These are phyloP conservation scores for Pythium rhizo-oryzae DNA, from an alignment of 352 stramenopile species.

Conservation along the genomic window DNA sequence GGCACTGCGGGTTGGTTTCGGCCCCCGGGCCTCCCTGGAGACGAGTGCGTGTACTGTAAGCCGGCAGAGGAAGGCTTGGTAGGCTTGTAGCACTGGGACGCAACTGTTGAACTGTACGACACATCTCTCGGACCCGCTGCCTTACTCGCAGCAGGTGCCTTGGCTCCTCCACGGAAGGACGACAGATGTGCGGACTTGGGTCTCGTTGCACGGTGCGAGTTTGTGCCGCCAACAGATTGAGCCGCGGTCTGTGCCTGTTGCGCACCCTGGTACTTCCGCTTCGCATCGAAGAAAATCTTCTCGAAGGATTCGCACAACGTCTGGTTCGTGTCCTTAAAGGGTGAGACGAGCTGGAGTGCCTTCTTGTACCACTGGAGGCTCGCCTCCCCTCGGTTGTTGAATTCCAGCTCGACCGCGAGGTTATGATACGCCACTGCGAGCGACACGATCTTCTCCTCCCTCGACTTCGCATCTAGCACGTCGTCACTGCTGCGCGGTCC, in stretches of 20 bases:
- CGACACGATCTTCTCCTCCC: slow-evolving; percentile 78
- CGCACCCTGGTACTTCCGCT: slow-evolving; percentile 52
- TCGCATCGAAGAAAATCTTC: slow-evolving; percentile 72
- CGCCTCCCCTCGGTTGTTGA: slow-evolving; percentile 65
- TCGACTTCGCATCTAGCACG: slow-evolving; percentile 54
- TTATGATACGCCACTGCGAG: slow-evolving; percentile 84
- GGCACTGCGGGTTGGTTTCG: not conserved
- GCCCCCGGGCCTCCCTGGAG: not conserved
- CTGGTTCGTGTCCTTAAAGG: slow-evolving; percentile 63
- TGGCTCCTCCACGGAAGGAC: slow-evolving; percentile 5
- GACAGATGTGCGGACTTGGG: slow-evolving; percentile 46
- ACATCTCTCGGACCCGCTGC: slow-evolving; percentile 30
- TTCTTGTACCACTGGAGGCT: slow-evolving; percentile 89
- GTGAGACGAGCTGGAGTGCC: slow-evolving; percentile 65
- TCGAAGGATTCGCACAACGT: slow-evolving; percentile 72
- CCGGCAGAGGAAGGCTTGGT: slow-evolving; percentile 46
- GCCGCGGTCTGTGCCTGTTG: not conserved
- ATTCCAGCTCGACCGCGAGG: slow-evolving; percentile 77
- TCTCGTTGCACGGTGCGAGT: slow-evolving; percentile 24
- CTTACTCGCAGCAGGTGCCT: not conserved
- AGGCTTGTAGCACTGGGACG: slow-evolving; percentile 63
- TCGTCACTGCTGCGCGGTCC: slow-evolving; percentile 18
- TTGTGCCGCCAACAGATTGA: too few relatives aligned
- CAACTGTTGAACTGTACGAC: slow-evolving; percentile 65
- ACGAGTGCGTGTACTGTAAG: slow-evolving; percentile 34